Evolutionary conservation across 345 rosid genomes (phyloP), one percentile per base, ranked within the genome.

Genomic region (Cardamine chenopodiifolia): DNA sequence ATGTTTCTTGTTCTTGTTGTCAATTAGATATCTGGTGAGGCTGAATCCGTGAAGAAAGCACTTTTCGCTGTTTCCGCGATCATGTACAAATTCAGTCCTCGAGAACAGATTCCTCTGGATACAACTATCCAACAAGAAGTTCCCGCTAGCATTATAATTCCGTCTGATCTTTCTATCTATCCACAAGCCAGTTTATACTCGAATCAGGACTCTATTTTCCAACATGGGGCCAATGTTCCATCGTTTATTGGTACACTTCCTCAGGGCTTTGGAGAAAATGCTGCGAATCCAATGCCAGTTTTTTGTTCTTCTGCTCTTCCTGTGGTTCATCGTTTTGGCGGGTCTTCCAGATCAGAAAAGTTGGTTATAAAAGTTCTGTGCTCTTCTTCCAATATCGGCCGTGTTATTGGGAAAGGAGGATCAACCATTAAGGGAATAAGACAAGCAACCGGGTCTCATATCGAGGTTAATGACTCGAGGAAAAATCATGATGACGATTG

Each of bases 391-490:
- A 95, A 90, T 69, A 95, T 92, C 67, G 99, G 99, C 1, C 98
- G 99, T 62, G 99, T 95, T 62, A 95, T 95, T 60, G 99, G 98
- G 52, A 92, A 85, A 84, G 97, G 92, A 79, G 99, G 99, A 22
- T 68, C 90, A 57, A 90, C 97, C 35, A 90, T 92, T 69, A 95
- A 90, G 80, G 88, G 83, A 57, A 90, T 95, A 70, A 92, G 99
- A 79, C 97, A 95, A 80, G 84, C 86, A 3, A 95, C 85, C 72
- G 99, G 99, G 55, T 90, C 99, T 79, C 86, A 72, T 65, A 69
- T 92, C 13, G 98, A 92, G 72, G 94, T 95, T 71, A 87, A 92
- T 89, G 99, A 92, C 78, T 71, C 81, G 5, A 92, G 82, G 79
- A 84, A 74, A 39, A 89, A 85, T 62, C 86, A 79, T 66, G 92